Evolutionary conservation across 257 asterid genomes (phyloP).

Genomic region (Solanum lycopersicoides): DNA sequence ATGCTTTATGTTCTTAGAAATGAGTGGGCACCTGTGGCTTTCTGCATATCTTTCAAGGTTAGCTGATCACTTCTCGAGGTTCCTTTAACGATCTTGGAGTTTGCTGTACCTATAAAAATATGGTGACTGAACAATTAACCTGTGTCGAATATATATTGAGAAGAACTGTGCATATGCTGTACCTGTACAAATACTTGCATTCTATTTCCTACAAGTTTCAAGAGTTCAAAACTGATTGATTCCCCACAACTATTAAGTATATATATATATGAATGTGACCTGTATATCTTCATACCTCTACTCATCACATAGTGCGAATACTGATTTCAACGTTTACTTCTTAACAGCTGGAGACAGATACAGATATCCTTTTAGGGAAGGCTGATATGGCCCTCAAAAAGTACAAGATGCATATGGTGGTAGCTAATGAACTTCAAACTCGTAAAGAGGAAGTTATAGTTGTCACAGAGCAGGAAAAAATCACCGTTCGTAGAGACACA

Average conservation of each 20-base stretch:
- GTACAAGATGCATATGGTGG: slow-evolving; percentile 79
- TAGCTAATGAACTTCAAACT: slow-evolving; percentile 89
- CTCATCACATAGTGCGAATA: neutral
- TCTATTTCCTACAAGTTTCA: neutral
- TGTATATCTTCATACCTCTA: neutral
- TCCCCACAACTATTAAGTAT: neutral
- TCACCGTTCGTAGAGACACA: slow-evolving; percentile 48
- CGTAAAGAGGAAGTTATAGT: slow-evolving; percentile 87
- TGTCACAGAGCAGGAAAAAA: slow-evolving; percentile 41
- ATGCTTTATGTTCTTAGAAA: slow-evolving; percentile 80
- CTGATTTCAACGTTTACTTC: neutral
- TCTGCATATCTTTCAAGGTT: slow-evolving; percentile 94
- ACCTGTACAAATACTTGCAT: neutral
- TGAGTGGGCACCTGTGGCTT: slow-evolving; percentile 90
- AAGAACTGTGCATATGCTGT: neutral
- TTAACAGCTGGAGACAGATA: slow-evolving; percentile 83
- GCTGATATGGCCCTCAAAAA: slow-evolving; percentile 66
- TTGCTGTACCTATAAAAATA: neutral
- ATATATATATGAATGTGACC: neutral
- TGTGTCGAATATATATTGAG: neutral
- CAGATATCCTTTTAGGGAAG: slow-evolving; percentile 66
- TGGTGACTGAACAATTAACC: neutral
- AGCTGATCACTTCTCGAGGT: neutral
- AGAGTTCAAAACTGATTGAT: neutral
- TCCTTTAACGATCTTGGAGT: neutral